Evolutionary conservation across 345 rosid genomes (phyloP).

Genomic region (Noccaea caerulescens): DNA sequence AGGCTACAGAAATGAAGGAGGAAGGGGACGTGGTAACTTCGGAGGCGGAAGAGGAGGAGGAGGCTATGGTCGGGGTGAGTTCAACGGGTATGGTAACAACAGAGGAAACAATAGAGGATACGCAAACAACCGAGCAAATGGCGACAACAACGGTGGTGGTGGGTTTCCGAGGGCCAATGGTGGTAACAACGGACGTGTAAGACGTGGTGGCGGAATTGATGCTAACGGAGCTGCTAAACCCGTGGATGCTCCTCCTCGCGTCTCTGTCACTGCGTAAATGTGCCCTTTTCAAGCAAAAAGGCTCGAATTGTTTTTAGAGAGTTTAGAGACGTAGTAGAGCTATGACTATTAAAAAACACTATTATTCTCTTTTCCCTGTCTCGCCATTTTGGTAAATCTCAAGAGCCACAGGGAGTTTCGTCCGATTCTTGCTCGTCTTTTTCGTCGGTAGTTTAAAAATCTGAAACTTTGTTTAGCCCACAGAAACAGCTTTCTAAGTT

Average conservation of each 20-base stretch:
- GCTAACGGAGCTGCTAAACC: constrained; percentile 36
- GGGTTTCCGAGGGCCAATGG: constrained; percentile 32
- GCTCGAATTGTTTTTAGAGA: constrained; percentile 28
- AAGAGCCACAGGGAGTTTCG: constrained; percentile 20
- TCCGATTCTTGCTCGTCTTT: constrained; percentile 16
- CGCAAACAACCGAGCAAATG: constrained; percentile 66
- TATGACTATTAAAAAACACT: not conserved
- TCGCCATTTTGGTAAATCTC: constrained; percentile 24
- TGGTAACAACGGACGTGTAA: constrained; percentile 28
- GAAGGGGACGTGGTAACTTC: constrained; percentile 74
- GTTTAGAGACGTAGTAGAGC: constrained; percentile 27
- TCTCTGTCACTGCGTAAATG: constrained; percentile 43
- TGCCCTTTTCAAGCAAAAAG: constrained; percentile 2
- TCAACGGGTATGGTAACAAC: constrained; percentile 68
- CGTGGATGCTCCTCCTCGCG: constrained; percentile 32
- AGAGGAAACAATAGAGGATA: constrained; percentile 64
- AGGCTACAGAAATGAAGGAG: constrained; percentile 75
- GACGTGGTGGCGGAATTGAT: constrained; percentile 43
- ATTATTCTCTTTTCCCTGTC: constrained; percentile 11
- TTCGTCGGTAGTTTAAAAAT: no score
- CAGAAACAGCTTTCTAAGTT: no score
- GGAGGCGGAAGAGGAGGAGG: constrained; percentile 56
- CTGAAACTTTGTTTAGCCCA: no score
- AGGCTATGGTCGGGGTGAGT: constrained; percentile 65
- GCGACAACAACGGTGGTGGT: constrained; percentile 38